Evolutionary conservation across 2,329 filamentous ascomycete species (phyloP).

Genomic region (Penicillium sclerotigenum): DNA sequence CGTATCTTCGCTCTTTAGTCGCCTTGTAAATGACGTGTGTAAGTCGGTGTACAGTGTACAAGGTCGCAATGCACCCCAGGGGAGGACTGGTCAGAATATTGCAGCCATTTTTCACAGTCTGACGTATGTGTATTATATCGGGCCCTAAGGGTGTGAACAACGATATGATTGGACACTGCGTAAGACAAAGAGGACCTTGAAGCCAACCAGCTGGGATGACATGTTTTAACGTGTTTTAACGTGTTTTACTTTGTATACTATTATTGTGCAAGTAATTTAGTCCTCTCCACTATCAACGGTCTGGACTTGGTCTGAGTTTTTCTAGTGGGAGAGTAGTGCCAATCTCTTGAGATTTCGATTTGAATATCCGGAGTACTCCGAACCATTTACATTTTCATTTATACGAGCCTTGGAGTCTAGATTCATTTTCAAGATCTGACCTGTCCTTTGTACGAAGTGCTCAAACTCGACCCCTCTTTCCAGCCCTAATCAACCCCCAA

Average conservation of each 20-base stretch:
- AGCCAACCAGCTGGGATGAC: background rate
- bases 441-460: background rate
- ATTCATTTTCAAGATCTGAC: background rate
- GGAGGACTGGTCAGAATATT: conserved; percentile 1
- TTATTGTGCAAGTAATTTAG: background rate
- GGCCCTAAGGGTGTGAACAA: background rate
- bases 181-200: background rate
- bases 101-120: background rate
- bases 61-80: background rate
- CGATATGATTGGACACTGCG: conserved; percentile 1
- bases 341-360: background rate
- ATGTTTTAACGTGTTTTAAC: too few species aligned
- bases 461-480: background rate
- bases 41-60: too few species aligned
- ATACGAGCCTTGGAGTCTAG: background rate
- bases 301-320: conserved; percentile 3
- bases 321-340: conserved; percentile 8
- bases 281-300: background rate
- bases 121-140: background rate
- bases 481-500: background rate
- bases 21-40: background rate
- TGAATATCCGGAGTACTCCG: background rate
- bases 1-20: background rate
- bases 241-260: background rate
- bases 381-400: background rate